Base-by-base conservation (phyloP, 2,329 filamentous ascomycete species). In the Sclerotinia minor region DNA sequence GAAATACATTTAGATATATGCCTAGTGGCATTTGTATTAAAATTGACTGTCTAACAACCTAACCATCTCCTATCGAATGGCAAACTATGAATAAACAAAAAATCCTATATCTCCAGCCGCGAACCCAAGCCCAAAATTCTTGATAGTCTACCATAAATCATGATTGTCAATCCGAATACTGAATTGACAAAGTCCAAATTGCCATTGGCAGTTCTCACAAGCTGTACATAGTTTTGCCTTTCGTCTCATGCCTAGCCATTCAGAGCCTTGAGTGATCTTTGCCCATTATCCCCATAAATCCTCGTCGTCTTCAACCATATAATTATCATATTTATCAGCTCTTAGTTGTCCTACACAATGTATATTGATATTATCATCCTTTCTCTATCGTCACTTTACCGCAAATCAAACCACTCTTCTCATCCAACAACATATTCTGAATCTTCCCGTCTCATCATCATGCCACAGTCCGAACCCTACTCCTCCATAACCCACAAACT, bases 291-390 rank as follows among this genome's bases (percentile, higher is more conserved):
- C 60, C 54, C 64, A 66, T 50, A 66, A 21, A 26, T 58, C 44
- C 21, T 66, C 64, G 3, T 29, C 21, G 7, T 66, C n/a, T n/a
- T n/a, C 26, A 0, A 66, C 64, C 64, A 66, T 49, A 59, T 66
- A 21, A 21, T 54, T 41, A 26, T 66, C 41, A n/a, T 66, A 66
- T 60, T 19, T 66, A 57, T 60, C 64, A 3, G 53, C 64, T 5
- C 64, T 21, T 32, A 41, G 44, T 24, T 35, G 26, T 19, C 64
- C 64, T 66, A 13, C 1, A 41, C 0, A 21, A 21, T 17, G 21
- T 21, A 9, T 24, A 13, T 26, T 60, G 50, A 32, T 21, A 29
- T 13, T 19, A 1, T 21, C 2, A 59, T 3, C 7, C 1, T 13
- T n/a, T 1, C 15, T 26, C 0, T 15, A 59, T 19, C 6, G 2